These are phyloP conservation scores for Babesia divergens DNA, from an alignment of 169 alveolate genomes.

Conservation along the genomic window DNA sequence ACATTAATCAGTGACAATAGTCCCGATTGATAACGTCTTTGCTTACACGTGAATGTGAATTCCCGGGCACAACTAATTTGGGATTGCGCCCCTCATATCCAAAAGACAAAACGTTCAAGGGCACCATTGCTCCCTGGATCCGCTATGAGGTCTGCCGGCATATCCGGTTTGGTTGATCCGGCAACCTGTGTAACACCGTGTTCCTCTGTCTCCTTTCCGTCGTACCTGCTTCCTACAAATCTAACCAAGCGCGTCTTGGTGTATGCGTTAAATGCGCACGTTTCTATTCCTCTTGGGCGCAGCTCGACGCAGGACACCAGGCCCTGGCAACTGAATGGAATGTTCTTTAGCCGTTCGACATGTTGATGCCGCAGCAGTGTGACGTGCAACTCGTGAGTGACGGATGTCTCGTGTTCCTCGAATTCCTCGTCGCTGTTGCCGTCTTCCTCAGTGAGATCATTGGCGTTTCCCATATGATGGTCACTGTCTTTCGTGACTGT, in stretches of 20 bases:
- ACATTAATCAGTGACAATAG: no score
- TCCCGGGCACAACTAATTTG: no score
- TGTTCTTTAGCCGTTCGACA: slow-evolving; percentile 1
- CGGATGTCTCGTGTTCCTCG: slow-evolving; percentile 46
- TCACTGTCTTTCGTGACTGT: background rate
- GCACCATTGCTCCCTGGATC: slow-evolving; percentile 21
- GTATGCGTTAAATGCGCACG: slow-evolving; percentile 52
- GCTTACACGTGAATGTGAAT: no score
- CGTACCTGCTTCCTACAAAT: slow-evolving; percentile 56
- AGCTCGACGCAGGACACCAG: slow-evolving; percentile 55
- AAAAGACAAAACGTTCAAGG: slow-evolving; percentile 46
- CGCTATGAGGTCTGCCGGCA: slow-evolving; percentile 38
- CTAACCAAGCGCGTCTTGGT: slow-evolving; percentile 14
- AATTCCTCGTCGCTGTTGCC: background rate
- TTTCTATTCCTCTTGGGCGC: slow-evolving; percentile 50
- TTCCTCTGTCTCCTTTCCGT: slow-evolving; percentile 14
- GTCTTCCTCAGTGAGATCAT: no score
- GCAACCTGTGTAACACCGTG: slow-evolving; percentile 16
- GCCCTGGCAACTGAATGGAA: slow-evolving; percentile 11
- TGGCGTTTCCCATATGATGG: no score
- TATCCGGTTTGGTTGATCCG: slow-evolving; percentile 21
- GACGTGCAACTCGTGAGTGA: slow-evolving; percentile 50
- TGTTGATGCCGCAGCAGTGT: slow-evolving; percentile 47
- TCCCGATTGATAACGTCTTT: no score
- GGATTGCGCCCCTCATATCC: slow-evolving; percentile 40